Base-by-base conservation (phyloP, 2,329 filamentous ascomycete genomes). In the Camillea tinctor region DNA sequence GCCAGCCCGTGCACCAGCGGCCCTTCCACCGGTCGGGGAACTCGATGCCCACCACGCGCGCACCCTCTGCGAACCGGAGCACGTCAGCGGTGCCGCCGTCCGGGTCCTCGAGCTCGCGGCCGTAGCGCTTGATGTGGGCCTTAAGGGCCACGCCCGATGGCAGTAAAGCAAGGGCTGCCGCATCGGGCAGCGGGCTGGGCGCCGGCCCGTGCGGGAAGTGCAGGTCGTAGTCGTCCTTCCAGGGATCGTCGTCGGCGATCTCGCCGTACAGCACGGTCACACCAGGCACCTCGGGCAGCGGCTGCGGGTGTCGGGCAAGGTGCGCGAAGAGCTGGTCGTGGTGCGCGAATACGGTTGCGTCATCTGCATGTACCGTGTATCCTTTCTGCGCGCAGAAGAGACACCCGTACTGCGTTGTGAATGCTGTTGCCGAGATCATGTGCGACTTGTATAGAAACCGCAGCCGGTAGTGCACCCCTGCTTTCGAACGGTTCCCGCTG, bases 401-500 rank as follows among this genome's bases (percentile, higher is more conserved):
- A 55, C 77, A 79, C 4, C 70, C 76, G 58, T 76, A 78, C 52
- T 73, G 66, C 55, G 71, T 69, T 23, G 75, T 72, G 36, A 70
- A 65, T 36, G 73, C 66, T 17, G 67, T 66, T 4, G 61, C 66
- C 13, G 69, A 71, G n/a, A 68, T 58, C 2, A 80, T 60, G 57
- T 80, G 78, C 15, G 75, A 78, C 57, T 80, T 80, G 67, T 75
- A 78, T 11, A 79, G 70, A 23, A 80, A 72, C 0, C 77, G 74
- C 15, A 77, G 69, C 4, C 77, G 77, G 64, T 76, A 79, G 1
- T 71, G 66, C 4, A 76, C 68, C 2, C 75, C 76, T 4, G 65
- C 66, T 21, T 72, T 73, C 23, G 63, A 62, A 24, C 73, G 73
- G 9, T 74, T 75, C 4, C 71, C 74, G 52, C 72, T 70, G 21